These are phyloP conservation scores for Podospora didyma DNA, from an alignment of 495 filamentous ascomycete species.

Conservation along the genomic window DNA sequence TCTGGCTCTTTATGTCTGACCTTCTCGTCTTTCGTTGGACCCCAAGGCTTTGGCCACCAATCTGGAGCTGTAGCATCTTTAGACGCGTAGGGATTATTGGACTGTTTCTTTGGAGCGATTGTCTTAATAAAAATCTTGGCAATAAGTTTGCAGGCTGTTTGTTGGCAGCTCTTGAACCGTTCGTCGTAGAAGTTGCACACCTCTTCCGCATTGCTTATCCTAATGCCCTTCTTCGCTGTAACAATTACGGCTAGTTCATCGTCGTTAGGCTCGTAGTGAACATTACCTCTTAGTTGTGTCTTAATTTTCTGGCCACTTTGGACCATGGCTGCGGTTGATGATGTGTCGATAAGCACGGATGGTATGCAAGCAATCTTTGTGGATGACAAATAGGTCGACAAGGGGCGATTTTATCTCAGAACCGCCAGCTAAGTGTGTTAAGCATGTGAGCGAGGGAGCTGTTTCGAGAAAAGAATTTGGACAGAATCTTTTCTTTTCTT, in stretches of 20 bases:
- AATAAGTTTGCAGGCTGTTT: slow-evolving; percentile 68
- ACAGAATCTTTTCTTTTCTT: too few species aligned
- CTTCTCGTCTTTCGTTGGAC: slow-evolving; percentile 27
- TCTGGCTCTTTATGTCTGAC: slow-evolving; percentile 79
- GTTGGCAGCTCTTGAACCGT: slow-evolving; percentile 64
- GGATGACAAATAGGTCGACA: too few species aligned
- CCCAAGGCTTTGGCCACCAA: slow-evolving; percentile 75
- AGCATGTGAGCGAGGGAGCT: too few species aligned
- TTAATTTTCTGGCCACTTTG: too few species aligned
- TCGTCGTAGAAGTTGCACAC: slow-evolving; percentile 62
- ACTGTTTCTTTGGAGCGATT: slow-evolving; percentile 84
- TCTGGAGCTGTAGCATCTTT: slow-evolving; percentile 61
- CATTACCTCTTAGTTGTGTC: too few species aligned
- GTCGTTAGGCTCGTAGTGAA: slow-evolving; percentile 24
- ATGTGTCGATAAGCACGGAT: too few species aligned
- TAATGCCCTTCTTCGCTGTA: slow-evolving; percentile 34
- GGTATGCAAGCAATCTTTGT: too few species aligned
- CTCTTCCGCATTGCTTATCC: slow-evolving; percentile 52
- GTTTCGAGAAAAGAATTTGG: too few species aligned
- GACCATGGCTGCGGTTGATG: too few species aligned
- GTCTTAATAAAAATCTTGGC: slow-evolving; percentile 78
- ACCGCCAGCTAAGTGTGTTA: too few species aligned
- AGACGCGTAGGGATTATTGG: slow-evolving; percentile 74
- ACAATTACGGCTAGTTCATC: slow-evolving; percentile 19
- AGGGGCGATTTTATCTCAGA: too few species aligned